Base-by-base conservation (phyloP, 768 basidiomycete species). In the Lactarius hatsudake region DNA sequence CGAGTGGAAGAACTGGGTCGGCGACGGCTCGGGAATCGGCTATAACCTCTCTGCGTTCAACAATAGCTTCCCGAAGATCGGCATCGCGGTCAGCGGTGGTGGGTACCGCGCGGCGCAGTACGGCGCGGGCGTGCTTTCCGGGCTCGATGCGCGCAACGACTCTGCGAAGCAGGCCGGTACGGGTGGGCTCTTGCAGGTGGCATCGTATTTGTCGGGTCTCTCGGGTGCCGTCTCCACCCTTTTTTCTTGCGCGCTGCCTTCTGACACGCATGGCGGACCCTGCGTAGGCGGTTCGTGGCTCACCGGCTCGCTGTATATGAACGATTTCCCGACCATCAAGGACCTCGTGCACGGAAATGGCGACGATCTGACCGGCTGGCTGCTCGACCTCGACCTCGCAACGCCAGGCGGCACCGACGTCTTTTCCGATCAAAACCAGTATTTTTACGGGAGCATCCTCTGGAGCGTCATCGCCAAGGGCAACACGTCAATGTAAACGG, bases 141-240 rank as follows among this genome's bases (percentile, higher is more conserved):
- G 80, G 1, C 75, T 90, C 56, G 89, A 92, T 76, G 82, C 83
- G 30, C 78, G 87, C 45, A 90, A 90, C 64, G 74, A 75, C 2
- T 81, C 86, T 18, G 79, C 87, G 32, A 86, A 85, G 71, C 74
- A 78, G 1, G 79, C 78, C 2, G 88, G 88, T 7, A 87, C 87
- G 0, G 89, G 89, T 2, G 89, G 88, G 2, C 78, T 91, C 17
- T 76, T 89, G 58, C 90, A 91, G 73, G 86, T 88, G n/a, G 76
- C 86, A 5, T 86, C 85, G 3, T 93, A 92, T 77, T 78, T 89
- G 51, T 76, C 86, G 12, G 89, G 85, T 1, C 79, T 91, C 10
- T 89, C 87, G 66, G 87, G 87, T 87, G 65, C n/a, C n/a, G n/a
- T n/a, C n/a, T n/a, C n/a, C n/a, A n/a, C n/a, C n/a, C n/a, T n/a